Evolutionary conservation across 2,329 filamentous ascomycete species (phyloP).

Genomic region (Fonsecaea erecta): DNA sequence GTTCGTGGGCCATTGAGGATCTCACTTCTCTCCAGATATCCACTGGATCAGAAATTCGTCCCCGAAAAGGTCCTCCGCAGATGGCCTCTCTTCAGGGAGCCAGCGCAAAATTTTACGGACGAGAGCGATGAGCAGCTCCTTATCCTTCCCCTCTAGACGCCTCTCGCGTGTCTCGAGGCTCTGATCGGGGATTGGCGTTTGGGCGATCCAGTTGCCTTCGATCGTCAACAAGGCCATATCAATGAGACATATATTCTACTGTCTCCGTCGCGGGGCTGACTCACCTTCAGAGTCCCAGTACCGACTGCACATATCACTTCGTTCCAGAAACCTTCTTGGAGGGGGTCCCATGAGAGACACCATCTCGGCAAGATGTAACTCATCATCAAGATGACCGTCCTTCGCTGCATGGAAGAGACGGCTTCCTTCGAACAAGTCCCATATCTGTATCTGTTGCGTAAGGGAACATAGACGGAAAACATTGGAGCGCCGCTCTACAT

Average conservation of each 20-base stretch:
- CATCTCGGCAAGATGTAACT: slow-evolving; percentile 34
- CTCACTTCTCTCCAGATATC: too few species aligned
- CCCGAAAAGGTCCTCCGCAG: slow-evolving; percentile 38
- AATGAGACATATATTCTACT: neutral
- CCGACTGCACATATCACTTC: slow-evolving; percentile 22
- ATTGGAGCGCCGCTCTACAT: slow-evolving; percentile 7
- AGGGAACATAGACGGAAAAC: neutral
- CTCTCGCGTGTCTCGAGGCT: slow-evolving; percentile 24
- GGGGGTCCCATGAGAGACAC: slow-evolving; percentile 30
- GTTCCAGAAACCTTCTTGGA: slow-evolving; percentile 24
- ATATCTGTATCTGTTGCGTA: slow-evolving; percentile 22
- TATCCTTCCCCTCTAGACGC: slow-evolving; percentile 21
- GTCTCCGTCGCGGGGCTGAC: neutral
- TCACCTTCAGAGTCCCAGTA: slow-evolving; percentile 32
- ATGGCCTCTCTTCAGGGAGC: slow-evolving; percentile 40
- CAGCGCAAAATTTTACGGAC: slow-evolving; percentile 33
- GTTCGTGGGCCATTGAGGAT: too few species aligned
- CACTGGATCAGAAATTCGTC: slow-evolving; percentile 26
- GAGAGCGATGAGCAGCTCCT: slow-evolving; percentile 31
- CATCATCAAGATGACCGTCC: slow-evolving; percentile 25
- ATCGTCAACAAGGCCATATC: slow-evolving; percentile 1
- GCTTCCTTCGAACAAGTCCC: slow-evolving; percentile 31
- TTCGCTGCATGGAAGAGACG: slow-evolving; percentile 29
- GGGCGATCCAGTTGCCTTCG: slow-evolving; percentile 27
- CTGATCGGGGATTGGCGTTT: slow-evolving; percentile 24